These are phyloP conservation scores for Gossypium sturtianum DNA, from an alignment of 345 rosid species.

Conservation along the genomic window DNA sequence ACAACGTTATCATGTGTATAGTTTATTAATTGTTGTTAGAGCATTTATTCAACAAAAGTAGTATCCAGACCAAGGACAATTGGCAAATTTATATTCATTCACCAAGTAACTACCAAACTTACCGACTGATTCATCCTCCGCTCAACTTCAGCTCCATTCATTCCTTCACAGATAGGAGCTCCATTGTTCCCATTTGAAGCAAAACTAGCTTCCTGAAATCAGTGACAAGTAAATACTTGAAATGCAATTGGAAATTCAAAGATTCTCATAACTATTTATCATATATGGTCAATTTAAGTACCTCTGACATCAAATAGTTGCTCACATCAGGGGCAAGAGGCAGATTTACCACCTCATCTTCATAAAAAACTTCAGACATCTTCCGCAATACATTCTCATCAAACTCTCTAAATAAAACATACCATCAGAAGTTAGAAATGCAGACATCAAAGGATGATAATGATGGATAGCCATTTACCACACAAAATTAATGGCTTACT, in stretches of 20 bases:
- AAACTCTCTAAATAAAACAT: slow-evolving; percentile 66
- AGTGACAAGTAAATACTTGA: slow-evolving; percentile 18
- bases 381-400: slow-evolving; percentile 78
- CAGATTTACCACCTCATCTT: slow-evolving; percentile 70
- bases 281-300: slow-evolving; percentile 25
- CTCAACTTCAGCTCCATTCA: slow-evolving; percentile 74
- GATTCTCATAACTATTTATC: not conserved
- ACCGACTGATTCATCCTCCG: slow-evolving; percentile 57
- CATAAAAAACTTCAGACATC: slow-evolving; percentile 73
- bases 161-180: slow-evolving; percentile 67
- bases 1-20: not conserved
- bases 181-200: slow-evolving; percentile 55
- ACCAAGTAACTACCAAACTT: slow-evolving; percentile 16
- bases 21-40: not conserved
- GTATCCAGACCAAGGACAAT: not conserved
- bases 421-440: slow-evolving; percentile 14
- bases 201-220: slow-evolving; percentile 62
- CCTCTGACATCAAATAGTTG: slow-evolving; percentile 91
- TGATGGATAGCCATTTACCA: slow-evolving; percentile 1
- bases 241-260: slow-evolving; percentile 6
- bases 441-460: not conserved
- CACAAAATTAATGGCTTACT: slow-evolving; percentile 44
- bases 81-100: not conserved
- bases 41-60: not conserved
- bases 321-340: slow-evolving; percentile 91